Percentiles rank a stretch among this genome's conserved stretches.
These are phyloP conservation scores for Globisporangium ultimum DNA, from an alignment of 352 stramenopile genomes.

Conservation along the genomic window DNA sequence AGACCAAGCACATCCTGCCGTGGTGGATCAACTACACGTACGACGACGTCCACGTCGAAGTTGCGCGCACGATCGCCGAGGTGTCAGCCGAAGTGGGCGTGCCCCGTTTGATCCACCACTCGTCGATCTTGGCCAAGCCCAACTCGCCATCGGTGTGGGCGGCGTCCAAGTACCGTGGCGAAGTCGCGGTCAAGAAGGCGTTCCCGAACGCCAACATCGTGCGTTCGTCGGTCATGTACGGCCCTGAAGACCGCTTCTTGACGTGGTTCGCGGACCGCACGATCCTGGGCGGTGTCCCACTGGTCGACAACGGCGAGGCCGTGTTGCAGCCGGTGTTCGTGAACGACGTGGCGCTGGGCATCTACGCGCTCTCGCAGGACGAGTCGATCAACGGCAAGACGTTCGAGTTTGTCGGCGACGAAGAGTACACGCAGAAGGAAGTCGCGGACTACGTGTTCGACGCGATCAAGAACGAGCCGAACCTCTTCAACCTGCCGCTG, in stretches of 20 bases:
- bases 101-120: conserved; percentile 79
- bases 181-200: conserved; percentile 85
- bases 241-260: conserved; percentile 94
- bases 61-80: conserved; percentile 84
- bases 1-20: conserved; percentile 93
- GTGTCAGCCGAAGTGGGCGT: conserved; percentile 76
- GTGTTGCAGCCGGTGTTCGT: conserved; percentile 92
- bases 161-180: conserved; percentile 83
- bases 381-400: conserved; percentile 88
- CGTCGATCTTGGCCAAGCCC: conserved; percentile 71
- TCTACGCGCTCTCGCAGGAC: conserved; percentile 81
- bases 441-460: conserved; percentile 97
- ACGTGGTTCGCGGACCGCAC: conserved; percentile 87
- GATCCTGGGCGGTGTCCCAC: conserved; percentile 73
- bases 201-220: conserved; percentile 96
- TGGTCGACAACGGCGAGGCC: conserved; percentile 93
- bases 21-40: conserved; percentile 96
- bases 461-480: conserved; percentile 71
- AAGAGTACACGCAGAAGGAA: conserved; percentile 97
- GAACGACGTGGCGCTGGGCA: conserved; percentile 76
- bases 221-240: conserved; percentile 93
- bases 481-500: conserved; percentile 80
- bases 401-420: conserved; percentile 95
- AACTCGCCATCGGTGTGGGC: conserved; percentile 84
- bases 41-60: conserved; percentile 94